Evolutionary conservation across 805 yeast genomes (phyloP).

Genomic region (Komagataella populi): DNA sequence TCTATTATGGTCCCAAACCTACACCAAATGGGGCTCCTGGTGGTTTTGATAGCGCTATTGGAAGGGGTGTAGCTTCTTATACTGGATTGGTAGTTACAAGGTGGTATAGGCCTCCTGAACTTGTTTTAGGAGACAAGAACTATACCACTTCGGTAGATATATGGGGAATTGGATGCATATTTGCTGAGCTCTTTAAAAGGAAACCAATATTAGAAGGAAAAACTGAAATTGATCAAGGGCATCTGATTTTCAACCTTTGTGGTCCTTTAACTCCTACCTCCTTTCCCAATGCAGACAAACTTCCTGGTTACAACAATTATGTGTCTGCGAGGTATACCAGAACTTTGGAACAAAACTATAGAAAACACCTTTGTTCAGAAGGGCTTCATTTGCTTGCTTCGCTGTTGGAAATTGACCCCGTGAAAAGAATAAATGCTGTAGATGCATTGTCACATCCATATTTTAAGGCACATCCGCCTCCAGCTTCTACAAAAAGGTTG

Average conservation of each 20-base stretch:
- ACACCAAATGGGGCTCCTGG: slow-evolving; percentile 24
- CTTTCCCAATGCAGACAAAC: slow-evolving; percentile 47
- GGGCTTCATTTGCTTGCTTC: slow-evolving; percentile 48
- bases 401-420: slow-evolving; percentile 59
- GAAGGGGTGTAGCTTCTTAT: slow-evolving; percentile 39
- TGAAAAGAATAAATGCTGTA: slow-evolving; percentile 59
- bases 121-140: slow-evolving; percentile 69
- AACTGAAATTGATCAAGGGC: slow-evolving; percentile 81
- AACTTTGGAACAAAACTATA: slow-evolving; percentile 36
- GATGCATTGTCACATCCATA: slow-evolving; percentile 63
- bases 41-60: slow-evolving; percentile 26
- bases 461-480: slow-evolving; percentile 55
- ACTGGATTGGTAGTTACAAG: slow-evolving; percentile 78
- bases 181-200: slow-evolving; percentile 76
- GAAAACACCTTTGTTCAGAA: slow-evolving; percentile 21
- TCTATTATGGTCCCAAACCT: slow-evolving; percentile 24
- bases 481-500: slow-evolving; percentile 37
- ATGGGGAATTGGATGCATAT: slow-evolving; percentile 96
- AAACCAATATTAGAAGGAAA: slow-evolving; percentile 79
- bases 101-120: slow-evolving; percentile 96
- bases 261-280: slow-evolving; percentile 60
- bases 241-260: slow-evolving; percentile 61
- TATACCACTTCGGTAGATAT: slow-evolving; percentile 93
- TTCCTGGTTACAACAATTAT: slow-evolving; percentile 40
- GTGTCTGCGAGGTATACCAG: slow-evolving; percentile 17